Base-by-base conservation (phyloP, 2,329 filamentous ascomycete species). In the Fusarium nisikadoi region DNA sequence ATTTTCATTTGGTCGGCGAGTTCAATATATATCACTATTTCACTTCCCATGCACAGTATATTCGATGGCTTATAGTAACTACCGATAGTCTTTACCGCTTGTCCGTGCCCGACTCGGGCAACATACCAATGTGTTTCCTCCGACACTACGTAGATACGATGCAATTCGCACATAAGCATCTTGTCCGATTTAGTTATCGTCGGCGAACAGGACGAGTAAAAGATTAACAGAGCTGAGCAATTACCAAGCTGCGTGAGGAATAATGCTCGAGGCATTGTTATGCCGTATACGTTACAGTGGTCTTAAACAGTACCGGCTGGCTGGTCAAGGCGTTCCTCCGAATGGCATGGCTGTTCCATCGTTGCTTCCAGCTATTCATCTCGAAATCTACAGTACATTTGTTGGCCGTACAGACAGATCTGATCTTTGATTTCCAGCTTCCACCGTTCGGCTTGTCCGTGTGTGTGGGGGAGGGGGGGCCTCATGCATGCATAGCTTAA, bases 371-470 rank as follows among this genome's bases (percentile, higher is more conserved):
- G 57, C 43, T 49, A 45, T 50, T 35, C 35, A 50, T 67, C 46
- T 45, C 49, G 41, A 46, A 41, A 23, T 35, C 27, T 49, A 47
- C 27, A 17, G 33, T 35, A n/a, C 35, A 39, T 53, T 39, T n/a
- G 33, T 55, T 29, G 53, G n/a, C 29, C 42, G 25, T 49, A 31
- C 25, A 35, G 41, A 57, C 46, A 29, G 45, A 70, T 57, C 55
- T 73, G 12, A 45, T 47, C 36, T 25, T 58, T 23, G 41, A 29
- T 35, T 47, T 49, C 46, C 73, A 72, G 73, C 74, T 71, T 65
- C 56, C 57, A 71, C 65, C 36, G 64, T 72, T 76, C 74, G 74
- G 74, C 71, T 55, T 76, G 65, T 63, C 74, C 74, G 74, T 55
- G 72, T 64, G 67, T 53, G 58, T 29, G 27, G 27, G 27, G 27